These are phyloP conservation scores for Acanthamoeba royreba DNA, from an alignment of 208 protist genomes.

Conservation along the genomic window DNA sequence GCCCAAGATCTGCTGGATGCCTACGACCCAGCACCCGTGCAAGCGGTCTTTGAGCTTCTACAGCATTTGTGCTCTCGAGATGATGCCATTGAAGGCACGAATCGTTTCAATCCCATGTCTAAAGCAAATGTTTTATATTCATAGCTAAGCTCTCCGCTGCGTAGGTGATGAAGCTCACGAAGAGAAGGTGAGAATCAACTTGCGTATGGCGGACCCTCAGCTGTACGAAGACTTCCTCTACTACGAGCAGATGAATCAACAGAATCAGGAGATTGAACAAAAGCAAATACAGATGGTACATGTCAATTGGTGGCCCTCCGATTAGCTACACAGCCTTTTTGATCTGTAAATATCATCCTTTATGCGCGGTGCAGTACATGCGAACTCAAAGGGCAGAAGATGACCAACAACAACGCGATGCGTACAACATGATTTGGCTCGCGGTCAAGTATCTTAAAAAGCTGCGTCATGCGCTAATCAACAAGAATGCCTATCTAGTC, in stretches of 20 bases:
- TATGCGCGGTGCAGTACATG: too few relatives aligned
- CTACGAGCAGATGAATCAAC: neutral
- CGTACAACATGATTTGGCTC: constrained; percentile 22
- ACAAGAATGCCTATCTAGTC: neutral
- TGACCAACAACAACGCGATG: too few relatives aligned
- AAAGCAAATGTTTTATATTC: too few relatives aligned
- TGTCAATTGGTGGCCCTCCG: too few relatives aligned
- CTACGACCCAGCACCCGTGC: neutral
- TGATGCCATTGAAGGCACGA: neutral
- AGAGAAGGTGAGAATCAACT: constrained; percentile 31
- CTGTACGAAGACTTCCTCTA: constrained; percentile 40
- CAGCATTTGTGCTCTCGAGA: constrained; percentile 34
- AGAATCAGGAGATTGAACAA: neutral
- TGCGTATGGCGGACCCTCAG: neutral
- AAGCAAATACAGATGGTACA: constrained; percentile 43
- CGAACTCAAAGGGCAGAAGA: neutral
- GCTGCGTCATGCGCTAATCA: neutral
- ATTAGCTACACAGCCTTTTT: too few relatives aligned
- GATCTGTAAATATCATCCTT: too few relatives aligned
- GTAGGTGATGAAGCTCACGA: neutral
- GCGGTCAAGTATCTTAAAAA: constrained; percentile 28
- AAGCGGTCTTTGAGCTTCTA: constrained; percentile 15
- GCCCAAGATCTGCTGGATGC: neutral
- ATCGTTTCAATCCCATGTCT: too few relatives aligned
- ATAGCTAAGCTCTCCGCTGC: too few relatives aligned